Evolutionary conservation across 75 land plant genomes (phyloP), one percentile per base, ranked within the genome.

Genomic region (Selaginella tamariscina): DNA sequence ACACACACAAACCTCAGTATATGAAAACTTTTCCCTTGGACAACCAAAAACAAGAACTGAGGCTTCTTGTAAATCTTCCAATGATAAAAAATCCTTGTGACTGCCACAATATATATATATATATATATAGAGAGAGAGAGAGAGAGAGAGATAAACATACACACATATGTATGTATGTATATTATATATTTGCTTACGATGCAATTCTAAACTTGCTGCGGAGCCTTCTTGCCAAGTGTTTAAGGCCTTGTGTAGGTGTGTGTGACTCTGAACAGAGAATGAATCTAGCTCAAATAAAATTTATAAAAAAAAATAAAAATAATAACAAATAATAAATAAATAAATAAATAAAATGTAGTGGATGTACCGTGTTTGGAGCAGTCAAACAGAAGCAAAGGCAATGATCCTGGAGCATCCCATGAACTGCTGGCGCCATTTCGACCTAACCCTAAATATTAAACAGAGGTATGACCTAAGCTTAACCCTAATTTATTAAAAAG

Each of bases 1-100:
- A 24, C 30, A 27, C 21, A 0, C 2, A 56, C 27, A 29, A 26
- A 72, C 79, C 71, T 77, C 79, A 27, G 0, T 23, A 31, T 39
- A 11, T 55, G 65, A 67, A 60, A 77, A 77, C 2, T 72, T 77
- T 27, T 77, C 75, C 11, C 30, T 54, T 33, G 79, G 79, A 23
- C 75, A 77, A 15, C 79, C 70, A 68, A 77, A 77, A 0, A 77
- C 70, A 30, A 77, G 23, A 55, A 72, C 21, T 13, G 26, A 11
- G 24, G 29, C 33, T 24, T 60, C 68, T 39, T 77, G 18, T 31
- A 77, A 29, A 29, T 65, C 24, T 29, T 72, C 70, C 24, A 68
- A 30, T 8, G 75, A 65, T 18, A 77, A 55, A 2, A 69, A 74
- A 0, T 77, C 70, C 27, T 67, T 72, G 49, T 77, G 67, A 70